Evolutionary conservation across 208 protist species (phyloP).

Genomic region (Spongospora subterranea): DNA sequence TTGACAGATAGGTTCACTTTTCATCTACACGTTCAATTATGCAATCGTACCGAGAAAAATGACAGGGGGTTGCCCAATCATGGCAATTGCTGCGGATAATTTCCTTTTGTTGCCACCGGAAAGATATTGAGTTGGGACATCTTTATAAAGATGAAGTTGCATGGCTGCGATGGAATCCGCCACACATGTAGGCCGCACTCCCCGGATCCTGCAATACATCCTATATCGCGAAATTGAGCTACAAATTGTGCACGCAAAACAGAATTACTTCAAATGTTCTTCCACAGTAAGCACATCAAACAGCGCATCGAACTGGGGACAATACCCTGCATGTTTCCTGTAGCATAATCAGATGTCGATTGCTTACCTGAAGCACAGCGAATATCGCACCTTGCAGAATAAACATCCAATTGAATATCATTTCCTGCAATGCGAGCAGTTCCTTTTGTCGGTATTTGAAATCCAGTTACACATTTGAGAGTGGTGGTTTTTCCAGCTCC

Average conservation of each 20-base stretch:
- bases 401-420: neutral
- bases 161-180: neutral
- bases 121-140: constrained; percentile 66
- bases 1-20: neutral
- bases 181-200: neutral
- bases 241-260: constrained; percentile 63
- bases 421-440: neutral
- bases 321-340: constrained; percentile 62
- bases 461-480: constrained; percentile 8
- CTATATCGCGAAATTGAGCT: neutral
- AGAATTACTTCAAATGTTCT: constrained; percentile 56
- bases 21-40: neutral
- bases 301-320: constrained; percentile 70
- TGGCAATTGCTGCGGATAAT: constrained; percentile 79
- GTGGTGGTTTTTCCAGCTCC: constrained; percentile 56
- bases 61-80: constrained; percentile 79
- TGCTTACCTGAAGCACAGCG: neutral
- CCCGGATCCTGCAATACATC: constrained; percentile 8
- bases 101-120: constrained; percentile 84
- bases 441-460: neutral
- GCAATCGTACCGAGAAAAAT: constrained; percentile 76
- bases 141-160: neutral
- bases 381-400: neutral
- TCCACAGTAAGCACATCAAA: constrained; percentile 64
- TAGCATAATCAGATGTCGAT: neutral